phyloP scores from a whole-genome alignment of 192 early-diverging fungal genomes.

The Umbelopsis vinacea region DNA sequence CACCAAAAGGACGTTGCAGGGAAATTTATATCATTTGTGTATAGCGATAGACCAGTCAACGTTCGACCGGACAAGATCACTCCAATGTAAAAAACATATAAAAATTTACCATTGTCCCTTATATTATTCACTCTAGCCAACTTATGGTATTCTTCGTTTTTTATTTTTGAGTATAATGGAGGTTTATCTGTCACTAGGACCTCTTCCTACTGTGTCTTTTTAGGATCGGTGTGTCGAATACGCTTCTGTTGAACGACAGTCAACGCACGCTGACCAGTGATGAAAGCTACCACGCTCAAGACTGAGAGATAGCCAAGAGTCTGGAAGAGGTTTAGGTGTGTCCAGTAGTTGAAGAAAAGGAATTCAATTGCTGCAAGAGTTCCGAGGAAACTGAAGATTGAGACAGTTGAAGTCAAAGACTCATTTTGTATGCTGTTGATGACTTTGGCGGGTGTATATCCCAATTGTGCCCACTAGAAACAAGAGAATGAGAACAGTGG shows the following conservation, averaged over 20 bases:
- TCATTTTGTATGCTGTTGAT: conserved; percentile 8
- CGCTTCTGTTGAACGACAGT: conserved; percentile 38
- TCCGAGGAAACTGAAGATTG: conserved; percentile 46
- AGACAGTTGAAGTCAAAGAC: conserved; percentile 11
- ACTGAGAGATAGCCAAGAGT: conserved; percentile 48
- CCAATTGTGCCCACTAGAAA: conserved; percentile 49
- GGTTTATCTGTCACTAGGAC: not conserved
- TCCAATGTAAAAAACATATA: conserved; percentile 5
- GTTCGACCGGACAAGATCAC: conserved; percentile 28
- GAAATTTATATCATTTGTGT: conserved; percentile 50
- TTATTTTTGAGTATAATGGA: conserved; percentile 20
- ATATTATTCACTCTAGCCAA: not conserved
- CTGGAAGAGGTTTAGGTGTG: conserved; percentile 52
- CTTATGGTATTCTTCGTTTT: not conserved
- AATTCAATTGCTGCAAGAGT: conserved; percentile 51
- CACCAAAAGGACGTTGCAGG: conserved; percentile 49
- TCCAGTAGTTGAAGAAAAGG: conserved; percentile 56
- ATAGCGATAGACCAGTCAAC: conserved; percentile 54
- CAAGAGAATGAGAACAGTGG: conserved; percentile 10
- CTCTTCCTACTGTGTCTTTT: not conserved
- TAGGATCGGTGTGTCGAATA: conserved; percentile 10
- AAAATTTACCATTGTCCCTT: not conserved
- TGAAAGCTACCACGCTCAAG: conserved; percentile 42
- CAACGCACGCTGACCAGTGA: conserved; percentile 52
- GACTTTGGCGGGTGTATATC: conserved; percentile 43